Percentiles rank a stretch among this genome's conserved stretches.
Evolutionary conservation across 2,329 filamentous ascomycete genomes (phyloP).

Genomic region (Aspergillus niger): DNA sequence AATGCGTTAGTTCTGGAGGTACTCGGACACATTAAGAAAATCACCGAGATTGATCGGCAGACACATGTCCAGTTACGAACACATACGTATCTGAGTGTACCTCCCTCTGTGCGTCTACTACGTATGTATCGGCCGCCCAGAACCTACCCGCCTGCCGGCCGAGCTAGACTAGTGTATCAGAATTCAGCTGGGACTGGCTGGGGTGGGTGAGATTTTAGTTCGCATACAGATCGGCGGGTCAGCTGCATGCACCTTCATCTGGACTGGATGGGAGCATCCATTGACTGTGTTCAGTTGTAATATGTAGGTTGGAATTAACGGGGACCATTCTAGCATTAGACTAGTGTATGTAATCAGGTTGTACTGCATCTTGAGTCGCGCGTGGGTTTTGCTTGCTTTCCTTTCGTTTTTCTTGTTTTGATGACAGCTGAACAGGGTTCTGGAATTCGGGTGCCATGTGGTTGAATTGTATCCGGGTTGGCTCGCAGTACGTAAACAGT

Average conservation of each 20-base stretch:
- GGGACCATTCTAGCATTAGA: neutral
- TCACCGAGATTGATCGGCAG: neutral
- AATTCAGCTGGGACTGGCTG: neutral
- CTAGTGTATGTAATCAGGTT: neutral
- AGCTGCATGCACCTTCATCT: neutral
- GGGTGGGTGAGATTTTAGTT: neutral
- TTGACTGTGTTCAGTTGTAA: neutral
- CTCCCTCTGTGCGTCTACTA: too few species aligned
- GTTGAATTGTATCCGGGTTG: too few species aligned
- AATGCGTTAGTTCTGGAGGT: neutral
- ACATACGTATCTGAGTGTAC: too few species aligned
- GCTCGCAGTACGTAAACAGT: neutral
- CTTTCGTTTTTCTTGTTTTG: neutral
- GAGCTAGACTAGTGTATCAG: neutral
- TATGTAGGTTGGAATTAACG: neutral
- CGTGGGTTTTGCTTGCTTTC: neutral
- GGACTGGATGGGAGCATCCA: neutral
- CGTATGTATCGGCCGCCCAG: too few species aligned
- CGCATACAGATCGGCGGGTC: neutral
- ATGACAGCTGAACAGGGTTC: neutral
- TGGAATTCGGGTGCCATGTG: too few species aligned
- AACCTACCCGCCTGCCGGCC: neutral
- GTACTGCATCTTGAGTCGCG: neutral
- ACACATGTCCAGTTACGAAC: neutral
- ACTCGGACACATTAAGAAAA: neutral